These are phyloP conservation scores for Neonectria neomacrospora DNA, from an alignment of 2,329 filamentous ascomycete species.

Conservation along the genomic window DNA sequence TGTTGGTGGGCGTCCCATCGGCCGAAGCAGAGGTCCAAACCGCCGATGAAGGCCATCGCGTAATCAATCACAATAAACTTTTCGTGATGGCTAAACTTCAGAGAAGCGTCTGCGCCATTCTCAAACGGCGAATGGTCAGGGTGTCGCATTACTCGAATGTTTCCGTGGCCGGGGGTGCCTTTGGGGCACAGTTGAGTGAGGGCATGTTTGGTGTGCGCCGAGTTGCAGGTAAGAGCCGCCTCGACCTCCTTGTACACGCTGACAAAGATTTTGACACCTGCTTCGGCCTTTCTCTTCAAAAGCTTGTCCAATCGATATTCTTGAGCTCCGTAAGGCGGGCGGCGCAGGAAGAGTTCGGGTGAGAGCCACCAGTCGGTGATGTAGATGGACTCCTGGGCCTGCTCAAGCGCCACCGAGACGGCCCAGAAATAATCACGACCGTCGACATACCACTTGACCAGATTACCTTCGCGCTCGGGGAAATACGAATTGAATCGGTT, in stretches of 20 bases:
- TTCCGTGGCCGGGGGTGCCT: slow-evolving; percentile 83
- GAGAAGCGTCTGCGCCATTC: slow-evolving; percentile 94
- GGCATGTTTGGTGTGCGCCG: slow-evolving; percentile 89
- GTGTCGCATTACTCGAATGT: slow-evolving; percentile 90
- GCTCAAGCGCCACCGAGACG: slow-evolving; percentile 88
- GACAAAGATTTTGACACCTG: slow-evolving; percentile 93
- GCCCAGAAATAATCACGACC: slow-evolving; percentile 96
- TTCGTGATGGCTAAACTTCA: slow-evolving; percentile 98
- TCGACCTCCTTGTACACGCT: slow-evolving; percentile 91
- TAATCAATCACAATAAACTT: slow-evolving; percentile 98
- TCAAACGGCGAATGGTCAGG: slow-evolving; percentile 96
- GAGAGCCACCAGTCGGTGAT: slow-evolving; percentile 98
- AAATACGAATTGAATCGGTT: slow-evolving; percentile 93
- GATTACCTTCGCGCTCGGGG: slow-evolving; percentile 84
- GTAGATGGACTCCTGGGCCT: slow-evolving; percentile 92
- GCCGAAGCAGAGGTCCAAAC: slow-evolving; percentile 94
- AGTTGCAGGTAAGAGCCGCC: slow-evolving; percentile 89
- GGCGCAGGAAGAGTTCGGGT: slow-evolving; percentile 85
- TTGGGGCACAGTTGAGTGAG: slow-evolving; percentile 82
- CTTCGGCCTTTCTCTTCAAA: slow-evolving; percentile 88
- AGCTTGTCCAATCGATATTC: slow-evolving; percentile 89
- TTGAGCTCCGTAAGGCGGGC: slow-evolving; percentile 84
- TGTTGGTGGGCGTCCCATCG: slow-evolving; percentile 93
- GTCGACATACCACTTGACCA: slow-evolving; percentile 97
- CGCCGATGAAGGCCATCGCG: slow-evolving; percentile 89